Evolutionary conservation across 2,329 filamentous ascomycete species (phyloP), one percentile per base, ranked within the genome.

Genomic region (Plenodomus lindquistii): DNA sequence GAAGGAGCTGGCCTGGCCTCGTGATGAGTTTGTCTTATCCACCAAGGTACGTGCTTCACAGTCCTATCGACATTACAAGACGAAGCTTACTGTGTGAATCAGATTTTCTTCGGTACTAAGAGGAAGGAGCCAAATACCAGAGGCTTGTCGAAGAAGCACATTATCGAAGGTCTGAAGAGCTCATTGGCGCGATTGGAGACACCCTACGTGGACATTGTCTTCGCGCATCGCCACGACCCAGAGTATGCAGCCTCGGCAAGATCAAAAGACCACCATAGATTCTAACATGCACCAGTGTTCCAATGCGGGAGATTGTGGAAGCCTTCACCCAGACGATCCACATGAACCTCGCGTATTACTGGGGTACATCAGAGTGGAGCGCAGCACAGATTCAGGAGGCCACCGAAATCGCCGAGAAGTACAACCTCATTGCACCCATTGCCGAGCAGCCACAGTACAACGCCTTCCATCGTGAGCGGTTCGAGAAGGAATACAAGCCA

Each of bases 161-260:
- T 80, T 41, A 71, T 79, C n/a, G 77, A 86, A 70, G 83, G 82
- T 24, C 71, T 84, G 44, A 81, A 84, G 73, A 76, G 74, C 65
- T 82, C 77, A 2, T 70, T 85, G n/a, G 72, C 77, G 56, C 77
- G 85, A 21, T 76, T 88, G 42, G 77, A 85, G 62, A 77, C 82
- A 44, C 79, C 81, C n/a, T 89, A 89, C 62, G 84, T 86, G 44
- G 84, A 86, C 65, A 74, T 86, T 37, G 79, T 86, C 31, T 82
- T 85, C 45, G 83, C 84, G 3, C 84, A 86, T 68, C 76, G 83
- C 20, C 80, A 81, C 15, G 84, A 86, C 49, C 71, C 74, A 39
- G 72, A 71, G 71, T 73, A 63, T 16, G 63, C 42, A 18, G 19
- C 15, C 3, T 24, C 13, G 13, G 18, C 16, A 19, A 4, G 17